Evolutionary conservation across 2,329 filamentous ascomycete genomes (phyloP).

Genomic region (Claviceps arundinis): DNA sequence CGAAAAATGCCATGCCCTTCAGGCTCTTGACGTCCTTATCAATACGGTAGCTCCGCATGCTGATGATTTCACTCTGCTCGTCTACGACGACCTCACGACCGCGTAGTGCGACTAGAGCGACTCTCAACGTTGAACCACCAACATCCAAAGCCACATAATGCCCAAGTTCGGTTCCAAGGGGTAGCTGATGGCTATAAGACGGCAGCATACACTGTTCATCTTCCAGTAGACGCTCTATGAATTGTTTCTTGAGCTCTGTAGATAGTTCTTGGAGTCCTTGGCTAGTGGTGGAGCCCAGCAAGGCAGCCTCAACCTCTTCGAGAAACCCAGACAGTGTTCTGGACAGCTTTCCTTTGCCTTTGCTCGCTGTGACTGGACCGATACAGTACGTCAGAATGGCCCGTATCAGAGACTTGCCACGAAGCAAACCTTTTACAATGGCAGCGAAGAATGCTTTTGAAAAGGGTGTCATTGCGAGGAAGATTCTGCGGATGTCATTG

Average conservation of each 20-base stretch:
- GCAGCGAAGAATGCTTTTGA: conserved; percentile 41
- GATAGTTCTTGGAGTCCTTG: conserved; percentile 34
- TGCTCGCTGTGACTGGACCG: conserved; percentile 24
- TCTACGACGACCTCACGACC: conserved; percentile 27
- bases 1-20: conserved; percentile 47
- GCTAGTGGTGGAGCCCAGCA: conserved; percentile 34
- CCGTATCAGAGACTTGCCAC: conserved; percentile 45
- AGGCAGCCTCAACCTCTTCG: conserved; percentile 37
- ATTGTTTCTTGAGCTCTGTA: conserved; percentile 38
- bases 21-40: conserved; percentile 40
- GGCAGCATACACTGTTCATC: conserved; percentile 50
- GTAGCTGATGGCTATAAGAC: conserved; percentile 51
- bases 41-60: conserved; percentile 43
- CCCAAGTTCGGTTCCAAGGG: conserved; percentile 44
- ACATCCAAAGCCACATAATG: conserved; percentile 52
- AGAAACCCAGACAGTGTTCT: conserved; percentile 38
- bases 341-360: conserved; percentile 11
- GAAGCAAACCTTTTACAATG: conserved; percentile 42
- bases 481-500: conserved; percentile 35
- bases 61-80: conserved; percentile 37
- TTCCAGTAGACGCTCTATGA: conserved; percentile 35
- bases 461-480: conserved; percentile 44
- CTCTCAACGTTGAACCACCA: conserved; percentile 54
- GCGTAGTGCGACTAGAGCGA: conserved; percentile 48
- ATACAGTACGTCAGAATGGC: conserved; percentile 43